Percentiles rank a stretch among this genome's conserved stretches.
phyloP scores from a whole-genome alignment of 208 protist genomes.

The Acanthamoeba healyi region DNA sequence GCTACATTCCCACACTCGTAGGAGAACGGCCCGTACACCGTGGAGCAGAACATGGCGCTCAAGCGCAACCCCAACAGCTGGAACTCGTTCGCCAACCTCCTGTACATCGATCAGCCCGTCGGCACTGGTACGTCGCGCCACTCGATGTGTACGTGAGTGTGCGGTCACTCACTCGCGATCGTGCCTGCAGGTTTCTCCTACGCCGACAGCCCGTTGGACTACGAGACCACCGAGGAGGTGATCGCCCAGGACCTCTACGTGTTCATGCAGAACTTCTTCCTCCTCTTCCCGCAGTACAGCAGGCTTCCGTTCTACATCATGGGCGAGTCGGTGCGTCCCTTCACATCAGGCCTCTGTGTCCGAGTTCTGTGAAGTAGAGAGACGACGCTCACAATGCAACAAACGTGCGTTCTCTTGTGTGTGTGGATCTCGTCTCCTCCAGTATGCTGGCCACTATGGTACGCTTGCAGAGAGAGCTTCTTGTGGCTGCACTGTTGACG shows the following conservation, averaged over 20 bases:
- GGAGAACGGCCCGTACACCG: slow-evolving; percentile 51
- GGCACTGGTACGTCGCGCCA: slow-evolving; percentile 8
- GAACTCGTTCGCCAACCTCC: slow-evolving; percentile 71
- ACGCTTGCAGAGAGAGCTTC: neutral
- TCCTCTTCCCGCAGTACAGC: slow-evolving; percentile 51
- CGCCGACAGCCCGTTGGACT: slow-evolving; percentile 28
- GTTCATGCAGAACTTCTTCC: slow-evolving; percentile 69
- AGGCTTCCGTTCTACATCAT: slow-evolving; percentile 50
- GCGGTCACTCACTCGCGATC: neutral
- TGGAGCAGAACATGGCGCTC: slow-evolving; percentile 23
- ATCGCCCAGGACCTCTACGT: slow-evolving; percentile 65
- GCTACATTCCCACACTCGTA: neutral
- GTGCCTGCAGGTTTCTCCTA: slow-evolving; percentile 26
- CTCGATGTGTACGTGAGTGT: neutral
- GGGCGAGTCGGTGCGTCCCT: slow-evolving; percentile 44
- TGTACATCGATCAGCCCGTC: slow-evolving; percentile 70
- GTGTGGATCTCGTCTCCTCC: neutral
- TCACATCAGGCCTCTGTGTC: neutral
- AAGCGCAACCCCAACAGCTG: slow-evolving; percentile 45
- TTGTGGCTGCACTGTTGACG: too few relatives aligned
- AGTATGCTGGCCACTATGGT: slow-evolving; percentile 60
- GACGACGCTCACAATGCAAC: too few relatives aligned
- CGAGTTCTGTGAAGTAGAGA: too few relatives aligned
- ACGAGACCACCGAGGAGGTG: slow-evolving; percentile 14
- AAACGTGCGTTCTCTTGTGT: neutral